Evolutionary conservation across 2,329 filamentous ascomycete species (phyloP).

Genomic region (Pseudogymnoascus verrucosus): DNA sequence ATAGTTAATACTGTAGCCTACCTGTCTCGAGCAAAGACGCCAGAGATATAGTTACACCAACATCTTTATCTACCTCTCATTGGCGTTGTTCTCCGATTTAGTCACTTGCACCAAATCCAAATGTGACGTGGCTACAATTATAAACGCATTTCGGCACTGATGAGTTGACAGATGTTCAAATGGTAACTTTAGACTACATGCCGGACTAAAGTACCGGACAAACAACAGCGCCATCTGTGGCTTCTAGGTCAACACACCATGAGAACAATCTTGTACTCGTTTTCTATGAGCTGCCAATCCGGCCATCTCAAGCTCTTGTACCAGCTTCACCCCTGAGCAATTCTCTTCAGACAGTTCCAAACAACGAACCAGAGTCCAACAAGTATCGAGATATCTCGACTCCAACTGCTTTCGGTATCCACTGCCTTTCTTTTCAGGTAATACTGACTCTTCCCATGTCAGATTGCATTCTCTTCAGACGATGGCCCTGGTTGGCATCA

Average conservation of each 20-base stretch:
- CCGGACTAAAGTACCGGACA: neutral
- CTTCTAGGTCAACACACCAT: neutral
- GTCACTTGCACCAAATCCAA: neutral
- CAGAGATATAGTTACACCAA: neutral
- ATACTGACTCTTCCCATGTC: neutral
- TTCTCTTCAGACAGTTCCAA: neutral
- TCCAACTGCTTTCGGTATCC: neutral
- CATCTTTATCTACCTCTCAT: neutral
- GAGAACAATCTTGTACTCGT: neutral
- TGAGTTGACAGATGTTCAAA: neutral
- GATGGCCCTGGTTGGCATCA: neutral
- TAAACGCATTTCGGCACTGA: neutral
- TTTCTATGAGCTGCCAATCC: neutral
- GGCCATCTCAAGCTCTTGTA: neutral
- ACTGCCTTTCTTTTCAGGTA: neutral
- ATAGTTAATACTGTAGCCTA: neutral
- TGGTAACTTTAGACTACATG: neutral
- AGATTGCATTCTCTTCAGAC: neutral
- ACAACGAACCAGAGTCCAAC: neutral
- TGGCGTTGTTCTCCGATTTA: neutral
- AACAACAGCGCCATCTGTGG: neutral
- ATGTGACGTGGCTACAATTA: neutral
- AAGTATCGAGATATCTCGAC: neutral
- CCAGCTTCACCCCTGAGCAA: neutral
- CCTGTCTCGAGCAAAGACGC: neutral